phyloP scores from a whole-genome alignment of 1,139 yeast genomes.

The Geotrichum siamense region DNA sequence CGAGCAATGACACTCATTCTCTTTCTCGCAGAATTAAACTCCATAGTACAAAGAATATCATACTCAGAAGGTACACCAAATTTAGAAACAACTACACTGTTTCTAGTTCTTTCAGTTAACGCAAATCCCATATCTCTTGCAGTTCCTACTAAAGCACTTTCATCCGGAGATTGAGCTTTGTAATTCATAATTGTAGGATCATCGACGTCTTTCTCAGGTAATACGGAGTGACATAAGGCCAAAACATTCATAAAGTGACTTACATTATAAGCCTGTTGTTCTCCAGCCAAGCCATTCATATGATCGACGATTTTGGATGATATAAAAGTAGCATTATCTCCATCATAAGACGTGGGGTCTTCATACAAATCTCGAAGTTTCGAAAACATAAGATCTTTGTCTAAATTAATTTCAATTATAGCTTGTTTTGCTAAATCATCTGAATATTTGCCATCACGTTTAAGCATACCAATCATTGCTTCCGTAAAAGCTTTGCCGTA shows the following conservation, averaged over 20 bases:
- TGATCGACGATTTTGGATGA: conserved; percentile 60
- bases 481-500: conserved; percentile 96
- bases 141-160: conserved; percentile 88
- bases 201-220: conserved; percentile 60
- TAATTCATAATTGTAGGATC: conserved; percentile 54
- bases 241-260: conserved; percentile 80
- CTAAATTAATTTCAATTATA: conserved; percentile 53
- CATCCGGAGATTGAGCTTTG: conserved; percentile 98
- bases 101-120: conserved; percentile 66
- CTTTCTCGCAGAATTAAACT: conserved; percentile 87
- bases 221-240: conserved; percentile 87
- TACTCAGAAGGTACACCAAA: conserved; percentile 70
- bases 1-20: conserved; percentile 91
- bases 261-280: conserved; percentile 54
- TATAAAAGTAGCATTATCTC: conserved; percentile 60
- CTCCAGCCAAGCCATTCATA: conserved; percentile 45
- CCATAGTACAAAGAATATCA: conserved; percentile 68
- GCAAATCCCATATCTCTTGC: conserved; percentile 91
- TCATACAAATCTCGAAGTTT: conserved; percentile 42
- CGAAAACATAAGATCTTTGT: conserved; percentile 58
- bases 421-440: conserved; percentile 61
- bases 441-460: conserved; percentile 76
- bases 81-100: conserved; percentile 58
- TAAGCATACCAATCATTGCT: conserved; percentile 87
- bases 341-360: conserved; percentile 55